Base-by-base conservation (phyloP, 164 flowering plant genomes). In the Liquidambar formosana region DNA sequence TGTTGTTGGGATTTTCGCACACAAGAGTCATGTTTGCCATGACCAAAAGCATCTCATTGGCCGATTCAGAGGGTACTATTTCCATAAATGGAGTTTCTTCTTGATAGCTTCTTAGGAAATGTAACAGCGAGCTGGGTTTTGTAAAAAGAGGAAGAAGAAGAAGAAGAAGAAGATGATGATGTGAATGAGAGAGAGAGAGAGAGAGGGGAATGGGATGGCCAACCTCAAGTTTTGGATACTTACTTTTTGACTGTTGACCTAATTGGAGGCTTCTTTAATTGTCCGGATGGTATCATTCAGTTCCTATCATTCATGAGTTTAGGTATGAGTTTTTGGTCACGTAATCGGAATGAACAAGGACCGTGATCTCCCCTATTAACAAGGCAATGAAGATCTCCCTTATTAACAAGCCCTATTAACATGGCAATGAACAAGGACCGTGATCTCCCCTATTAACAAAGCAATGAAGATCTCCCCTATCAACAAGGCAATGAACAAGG, bases 171-270 rank as follows among this genome's bases (percentile, higher is more conserved):
- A 33, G 41, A 33, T 33, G 41, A 33, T 33, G 43, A 13, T 8
- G 46, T 41, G 48, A 44, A 44, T 22, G 44, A 13, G 48, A 27
- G 10, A 23, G 58, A 52, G 18, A 51, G 45, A 52, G 9, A 33
- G 26, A 23, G 15, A 57, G 61, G 25, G 23, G 25, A 12, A 16
- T n/a, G 48, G n/a, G 65, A 13, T 14, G 26, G 58, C 60, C 47
- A 59, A 48, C 65, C 71, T 68, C 16, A 68, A 10, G 62, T 60
- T 60, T 47, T 48, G 71, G 56, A 22, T 38, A 19, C 21, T 28
- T 58, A 2, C 14, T 26, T 58, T 54, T n/a, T 57, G 60, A 25
- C 60, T 12, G 44, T 59, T 59, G 27, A 54, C 58, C 22, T 54
- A 21, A 8, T 10, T 6, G 1, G 0, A 49, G 21, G 53, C 16